Base-by-base conservation (phyloP, 2,329 filamentous ascomycete genomes). In the Colletotrichum sp. region DNA sequence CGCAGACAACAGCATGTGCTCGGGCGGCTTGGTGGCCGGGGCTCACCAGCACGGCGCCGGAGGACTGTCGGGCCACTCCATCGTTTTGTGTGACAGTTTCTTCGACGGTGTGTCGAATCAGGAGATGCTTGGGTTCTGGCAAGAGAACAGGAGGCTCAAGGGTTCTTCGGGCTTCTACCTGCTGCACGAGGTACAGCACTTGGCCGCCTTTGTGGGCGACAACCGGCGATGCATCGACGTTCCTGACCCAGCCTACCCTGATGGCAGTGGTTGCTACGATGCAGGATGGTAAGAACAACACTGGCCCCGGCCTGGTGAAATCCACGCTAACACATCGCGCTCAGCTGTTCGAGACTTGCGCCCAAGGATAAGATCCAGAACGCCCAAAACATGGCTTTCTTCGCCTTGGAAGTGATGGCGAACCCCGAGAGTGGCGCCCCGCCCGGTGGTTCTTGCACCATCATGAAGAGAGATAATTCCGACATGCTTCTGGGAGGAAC, bases 351-450 rank as follows among this genome's bases (percentile, higher is more conserved):
- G 15, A 57, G 21, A 36, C 38, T 71, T 7, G 64, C 48, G 34
- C 21, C 21, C 9, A 57, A 21, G 13, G 69, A 71, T 13, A 71
- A 71, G 26, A 43, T 66, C 16, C 34, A 24, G 26, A 71, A 71
- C 10, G 69, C 69, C 24, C 69, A 71, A 30, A 71, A 71, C 18
- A 38, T 38, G 21, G 69, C 60, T 0, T 67, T 67, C 61, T 71
- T 71, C 15, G 69, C 69, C 13, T 2, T 71, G 32, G 69, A 71
- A 12, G 43, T 71, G 30, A 58, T 55, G 60, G 69, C 69, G 15
- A 30, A 71, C 15, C 69, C 69, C 8, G 30, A 43, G 24, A n/a
- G 30, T 30, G 69, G 69, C 30, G 69, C 38, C 1, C 28, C 69
- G 21, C 38, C 58, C 3, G 57, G 58, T 2, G 12, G 55, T n/a